Conservation (phyloP, 2,329 filamentous ascomycete species). For the Ilyonectria sp. region DNA sequence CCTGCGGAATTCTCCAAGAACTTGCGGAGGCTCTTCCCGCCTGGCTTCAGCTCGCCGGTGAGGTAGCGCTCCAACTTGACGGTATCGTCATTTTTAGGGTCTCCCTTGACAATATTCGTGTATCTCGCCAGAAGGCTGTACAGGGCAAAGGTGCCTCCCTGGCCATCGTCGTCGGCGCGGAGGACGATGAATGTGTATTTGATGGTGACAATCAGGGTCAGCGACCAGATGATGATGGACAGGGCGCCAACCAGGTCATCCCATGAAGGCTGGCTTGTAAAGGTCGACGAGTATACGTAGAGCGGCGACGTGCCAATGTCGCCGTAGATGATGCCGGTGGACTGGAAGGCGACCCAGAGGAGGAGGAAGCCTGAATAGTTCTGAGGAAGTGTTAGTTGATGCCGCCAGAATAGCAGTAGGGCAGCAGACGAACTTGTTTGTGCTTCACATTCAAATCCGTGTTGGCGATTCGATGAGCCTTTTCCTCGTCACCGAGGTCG, state of each 20-base stretch:
- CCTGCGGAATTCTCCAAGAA: slow-evolving; percentile 65
- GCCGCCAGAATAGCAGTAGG: too few species aligned
- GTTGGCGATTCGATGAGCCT: slow-evolving; percentile 7
- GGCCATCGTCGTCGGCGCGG: slow-evolving; percentile 76
- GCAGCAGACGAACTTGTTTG: slow-evolving; percentile 2
- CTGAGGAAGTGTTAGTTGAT: background rate
- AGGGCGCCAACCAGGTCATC: slow-evolving; percentile 73
- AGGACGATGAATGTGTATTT: slow-evolving; percentile 78
- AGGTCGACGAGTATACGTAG: slow-evolving; percentile 78
- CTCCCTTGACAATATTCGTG: slow-evolving; percentile 70
- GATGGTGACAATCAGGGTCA: slow-evolving; percentile 76
- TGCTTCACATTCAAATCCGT: slow-evolving; percentile 4
- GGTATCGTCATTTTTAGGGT: slow-evolving; percentile 63
- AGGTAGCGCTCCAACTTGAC: slow-evolving; percentile 71
- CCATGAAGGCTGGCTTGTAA: slow-evolving; percentile 66
- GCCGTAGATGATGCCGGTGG: slow-evolving; percentile 76
- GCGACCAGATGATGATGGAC: slow-evolving; percentile 77
- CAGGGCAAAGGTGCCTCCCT: slow-evolving; percentile 78
- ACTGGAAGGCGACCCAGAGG: slow-evolving; percentile 71
- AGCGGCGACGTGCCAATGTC: slow-evolving; percentile 76
- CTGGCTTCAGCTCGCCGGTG: slow-evolving; percentile 67
- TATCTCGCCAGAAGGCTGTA: slow-evolving; percentile 73
- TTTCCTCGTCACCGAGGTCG: slow-evolving; percentile 13
- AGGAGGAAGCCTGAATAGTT: slow-evolving; percentile 35
- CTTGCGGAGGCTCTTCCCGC: slow-evolving; percentile 65